phyloP scores from a whole-genome alignment of 371 early-diverging fungal genomes.

The Mucor piriformis region DNA sequence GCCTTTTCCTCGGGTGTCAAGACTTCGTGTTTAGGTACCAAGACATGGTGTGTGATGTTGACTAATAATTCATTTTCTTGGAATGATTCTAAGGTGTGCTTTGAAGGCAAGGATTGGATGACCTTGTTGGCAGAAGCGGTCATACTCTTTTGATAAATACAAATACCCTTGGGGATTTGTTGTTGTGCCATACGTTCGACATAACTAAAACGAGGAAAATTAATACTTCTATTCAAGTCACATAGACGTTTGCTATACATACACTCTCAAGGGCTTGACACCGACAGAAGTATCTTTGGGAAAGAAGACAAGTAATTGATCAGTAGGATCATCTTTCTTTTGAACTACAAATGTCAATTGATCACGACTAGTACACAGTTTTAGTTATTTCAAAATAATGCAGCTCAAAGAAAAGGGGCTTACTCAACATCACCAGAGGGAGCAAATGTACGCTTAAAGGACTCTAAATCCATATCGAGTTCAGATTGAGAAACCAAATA shows the following conservation, averaged over 20 bases:
- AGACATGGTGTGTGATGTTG: constrained; percentile 97
- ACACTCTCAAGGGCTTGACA: constrained; percentile 90
- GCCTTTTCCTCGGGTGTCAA: constrained; percentile 91
- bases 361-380: constrained; percentile 61
- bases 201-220: constrained; percentile 50
- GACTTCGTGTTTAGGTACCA: constrained; percentile 97
- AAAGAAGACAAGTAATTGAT: constrained; percentile 91
- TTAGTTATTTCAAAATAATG: neutral
- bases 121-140: constrained; percentile 92
- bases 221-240: no score
- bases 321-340: constrained; percentile 79
- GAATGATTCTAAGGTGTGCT: constrained; percentile 93
- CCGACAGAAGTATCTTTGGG: constrained; percentile 90
- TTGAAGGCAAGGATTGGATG: constrained; percentile 66
- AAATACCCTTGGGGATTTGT: constrained; percentile 80
- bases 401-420: constrained; percentile 17
- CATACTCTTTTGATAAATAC: constrained; percentile 82
- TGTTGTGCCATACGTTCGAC: constrained; percentile 86
- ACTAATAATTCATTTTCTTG: constrained; percentile 95
- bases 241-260: no score
- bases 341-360: constrained; percentile 87
- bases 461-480: constrained; percentile 81
- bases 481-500: constrained; percentile 84
- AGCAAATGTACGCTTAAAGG: constrained; percentile 75
- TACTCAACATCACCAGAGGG: constrained; percentile 82